Evolutionary conservation across 2,329 filamentous ascomycete genomes (phyloP).

Genomic region (Akanthomyces lecanii): DNA sequence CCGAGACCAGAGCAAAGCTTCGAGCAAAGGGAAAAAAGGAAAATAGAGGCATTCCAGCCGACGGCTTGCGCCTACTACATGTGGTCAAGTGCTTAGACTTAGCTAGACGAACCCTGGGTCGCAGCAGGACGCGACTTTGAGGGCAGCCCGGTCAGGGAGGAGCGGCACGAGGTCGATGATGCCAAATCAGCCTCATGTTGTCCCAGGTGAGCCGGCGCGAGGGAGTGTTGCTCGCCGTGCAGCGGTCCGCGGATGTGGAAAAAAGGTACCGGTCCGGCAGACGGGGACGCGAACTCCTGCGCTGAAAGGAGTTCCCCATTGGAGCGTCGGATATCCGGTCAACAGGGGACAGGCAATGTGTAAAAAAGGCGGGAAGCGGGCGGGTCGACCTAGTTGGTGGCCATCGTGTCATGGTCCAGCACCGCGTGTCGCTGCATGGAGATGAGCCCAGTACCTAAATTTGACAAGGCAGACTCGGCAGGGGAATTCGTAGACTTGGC

Average conservation of each 20-base stretch:
- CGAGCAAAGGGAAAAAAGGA: background rate
- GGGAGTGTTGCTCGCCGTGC: background rate
- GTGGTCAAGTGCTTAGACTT: background rate
- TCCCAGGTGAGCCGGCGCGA: background rate
- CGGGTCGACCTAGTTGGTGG: background rate
- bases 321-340: background rate
- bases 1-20: background rate
- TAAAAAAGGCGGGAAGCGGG: background rate
- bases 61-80: background rate
- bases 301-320: background rate
- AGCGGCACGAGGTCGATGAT: background rate
- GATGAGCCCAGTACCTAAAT: background rate
- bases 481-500: background rate
- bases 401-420: background rate
- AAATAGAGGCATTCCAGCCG: background rate
- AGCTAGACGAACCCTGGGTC: background rate
- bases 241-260: background rate
- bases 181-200: background rate
- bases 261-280: background rate
- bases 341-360: background rate
- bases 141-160: background rate
- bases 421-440: no score
- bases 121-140: background rate
- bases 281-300: background rate
- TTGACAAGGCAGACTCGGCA: background rate